Evolutionary conservation across 495 filamentous ascomycete genomes (phyloP).

Genomic region (Trichoderma asperelloides): DNA sequence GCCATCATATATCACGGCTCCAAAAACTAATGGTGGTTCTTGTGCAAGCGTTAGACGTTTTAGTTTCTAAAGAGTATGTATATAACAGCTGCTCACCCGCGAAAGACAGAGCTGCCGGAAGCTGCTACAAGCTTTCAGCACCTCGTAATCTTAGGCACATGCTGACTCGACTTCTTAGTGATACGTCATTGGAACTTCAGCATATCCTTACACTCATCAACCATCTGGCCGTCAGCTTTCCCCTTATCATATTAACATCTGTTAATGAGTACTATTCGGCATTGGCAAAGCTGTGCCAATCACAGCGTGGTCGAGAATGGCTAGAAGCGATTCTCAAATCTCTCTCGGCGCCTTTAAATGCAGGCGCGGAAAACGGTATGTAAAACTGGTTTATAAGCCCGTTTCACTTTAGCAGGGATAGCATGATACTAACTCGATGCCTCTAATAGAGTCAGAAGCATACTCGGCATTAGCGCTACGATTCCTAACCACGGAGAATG

Average conservation of each 20-base stretch:
- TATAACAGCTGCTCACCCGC: background rate
- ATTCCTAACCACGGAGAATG: background rate
- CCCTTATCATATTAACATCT: background rate
- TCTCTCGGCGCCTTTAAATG: background rate
- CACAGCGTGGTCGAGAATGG: background rate
- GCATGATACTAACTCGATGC: background rate
- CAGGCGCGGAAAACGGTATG: background rate
- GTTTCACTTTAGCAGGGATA: background rate
- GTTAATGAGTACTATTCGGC: background rate
- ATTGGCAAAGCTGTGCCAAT: background rate
- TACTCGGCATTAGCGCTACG: background rate
- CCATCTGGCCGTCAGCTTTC: background rate
- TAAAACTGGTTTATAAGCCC: too few relatives aligned
- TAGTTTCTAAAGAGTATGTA: constrained; percentile 18
- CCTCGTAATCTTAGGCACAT: background rate
- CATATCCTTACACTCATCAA: background rate
- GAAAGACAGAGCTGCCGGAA: background rate
- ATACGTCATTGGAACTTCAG: constrained; percentile 10
- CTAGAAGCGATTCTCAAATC: background rate
- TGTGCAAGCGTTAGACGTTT: constrained; percentile 25
- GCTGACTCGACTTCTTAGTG: constrained; percentile 1
- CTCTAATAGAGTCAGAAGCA: background rate
- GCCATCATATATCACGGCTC: constrained; percentile 18
- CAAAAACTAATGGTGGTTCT: constrained; percentile 27
- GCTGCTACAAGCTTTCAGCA: background rate